Evolutionary conservation across 352 stramenopile genomes (phyloP), one percentile per base, ranked within the genome.

Genomic region (Phytophthora hibernalis): DNA sequence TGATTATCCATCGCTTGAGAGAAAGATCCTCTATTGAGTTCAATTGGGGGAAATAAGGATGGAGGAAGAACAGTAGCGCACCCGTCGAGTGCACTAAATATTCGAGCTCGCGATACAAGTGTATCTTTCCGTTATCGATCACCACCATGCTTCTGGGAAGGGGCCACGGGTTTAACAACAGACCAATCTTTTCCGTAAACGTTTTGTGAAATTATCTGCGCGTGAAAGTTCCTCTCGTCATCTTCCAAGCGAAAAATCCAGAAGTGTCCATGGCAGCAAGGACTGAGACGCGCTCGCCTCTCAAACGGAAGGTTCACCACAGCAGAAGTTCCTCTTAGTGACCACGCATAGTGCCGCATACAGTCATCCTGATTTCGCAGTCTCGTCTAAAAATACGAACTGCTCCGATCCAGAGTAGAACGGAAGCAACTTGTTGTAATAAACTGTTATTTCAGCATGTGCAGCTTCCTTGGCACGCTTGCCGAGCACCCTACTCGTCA

Each of bases 331-430:
- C 38, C 50, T 24, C 18, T 8, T 1, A 18, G 22, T 3, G 38
- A 60, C 48, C 47, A 70, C 13, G 61, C 44, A n/a, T 68, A 68
- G 3, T 52, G 44, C 10, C 52, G 30, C 22, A 63, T 49, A 18
- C 61, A 50, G 18, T 59, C 66, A n/a, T 0, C 56, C 55, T 12
- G 62, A 66, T 45, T 66, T 72, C 1, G 24, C 52, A 2, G 58
- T 70, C 55, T 77, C 68, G 33, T 76, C 61, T 0, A 72, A 24
- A 26, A 71, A 68, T 0, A 72, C 18, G 1, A 69, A 44, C 26
- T 66, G 57, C 26, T 64, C 57, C 24, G 2, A 28, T 28, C 5
- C 5, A 28, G 24, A n/a, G n/a, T n/a, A n/a, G n/a, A n/a, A n/a
- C n/a, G n/a, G n/a, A n/a, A n/a, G n/a, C n/a, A n/a, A n/a, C n/a